Percentiles rank a stretch among this genome's conserved stretches.
These are phyloP conservation scores for Ilex aquifolium DNA, from an alignment of 257 asterid species.

Conservation along the genomic window DNA sequence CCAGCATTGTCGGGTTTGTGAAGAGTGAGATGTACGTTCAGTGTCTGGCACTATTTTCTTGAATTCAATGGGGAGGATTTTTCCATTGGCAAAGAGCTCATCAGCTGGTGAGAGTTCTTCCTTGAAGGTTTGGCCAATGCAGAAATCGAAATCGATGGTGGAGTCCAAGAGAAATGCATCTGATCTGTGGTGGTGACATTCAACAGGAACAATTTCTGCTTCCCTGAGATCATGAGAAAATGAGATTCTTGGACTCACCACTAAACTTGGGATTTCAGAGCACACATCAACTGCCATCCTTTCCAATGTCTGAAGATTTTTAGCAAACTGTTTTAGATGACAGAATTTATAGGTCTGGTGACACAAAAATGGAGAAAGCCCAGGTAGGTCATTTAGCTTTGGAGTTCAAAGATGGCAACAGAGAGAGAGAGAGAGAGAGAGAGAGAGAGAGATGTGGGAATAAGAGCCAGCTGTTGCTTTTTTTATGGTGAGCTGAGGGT, in stretches of 20 bases:
- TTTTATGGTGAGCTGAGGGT: slow-evolving; percentile 22
- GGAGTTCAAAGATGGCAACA: slow-evolving; percentile 33
- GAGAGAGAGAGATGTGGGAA: slow-evolving; percentile 28
- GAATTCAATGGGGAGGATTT: slow-evolving; percentile 62
- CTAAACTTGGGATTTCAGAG: slow-evolving; percentile 41
- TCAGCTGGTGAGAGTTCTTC: slow-evolving; percentile 58
- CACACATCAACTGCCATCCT: slow-evolving; percentile 68
- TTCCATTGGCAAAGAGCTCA: slow-evolving; percentile 77
- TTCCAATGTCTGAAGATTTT: background rate
- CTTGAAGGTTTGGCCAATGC: slow-evolving; percentile 21
- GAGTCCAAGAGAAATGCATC: slow-evolving; percentile 42
- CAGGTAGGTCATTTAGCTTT: slow-evolving; percentile 10
- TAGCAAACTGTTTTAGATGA: background rate
- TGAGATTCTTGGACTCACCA: slow-evolving; percentile 64
- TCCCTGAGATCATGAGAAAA: slow-evolving; percentile 65
- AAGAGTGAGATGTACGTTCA: background rate
- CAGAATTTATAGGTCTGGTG: slow-evolving; percentile 1
- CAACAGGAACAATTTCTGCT: slow-evolving; percentile 35
- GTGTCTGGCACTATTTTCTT: slow-evolving; percentile 22
- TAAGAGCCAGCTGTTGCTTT: slow-evolving; percentile 36
- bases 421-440: slow-evolving; percentile 26
- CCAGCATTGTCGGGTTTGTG: too few species aligned
- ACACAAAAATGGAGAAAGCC: slow-evolving; percentile 4
- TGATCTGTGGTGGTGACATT: slow-evolving; percentile 25
- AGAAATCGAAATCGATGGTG: slow-evolving; percentile 59